Conservation (phyloP, 2,329 filamentous ascomycete genomes). For the Botrytis tulipae region DNA sequence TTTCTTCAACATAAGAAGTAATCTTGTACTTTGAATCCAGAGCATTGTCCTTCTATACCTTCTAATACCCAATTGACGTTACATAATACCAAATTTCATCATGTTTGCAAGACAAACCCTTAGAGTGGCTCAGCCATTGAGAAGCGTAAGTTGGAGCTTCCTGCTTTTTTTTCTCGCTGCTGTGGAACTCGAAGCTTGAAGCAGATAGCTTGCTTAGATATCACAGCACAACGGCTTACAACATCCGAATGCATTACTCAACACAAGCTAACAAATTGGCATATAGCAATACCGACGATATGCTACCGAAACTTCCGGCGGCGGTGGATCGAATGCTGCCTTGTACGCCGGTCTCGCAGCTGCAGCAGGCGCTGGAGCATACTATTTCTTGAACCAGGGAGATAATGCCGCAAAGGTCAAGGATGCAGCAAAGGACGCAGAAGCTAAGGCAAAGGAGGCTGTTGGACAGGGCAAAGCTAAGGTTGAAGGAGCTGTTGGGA, state of each 20-base stretch:
- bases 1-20: not conserved
- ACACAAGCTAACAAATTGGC: conserved; percentile 16
- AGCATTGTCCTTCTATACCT: not conserved
- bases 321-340: conserved; percentile 55
- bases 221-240: not conserved
- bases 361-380: conserved; percentile 54
- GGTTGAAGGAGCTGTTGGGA: conserved; percentile 40
- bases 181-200: not conserved
- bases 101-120: conserved; percentile 69
- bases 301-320: conserved; percentile 57
- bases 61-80: not conserved
- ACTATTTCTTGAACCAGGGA: conserved; percentile 49
- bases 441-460: conserved; percentile 51
- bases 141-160: conserved; percentile 52
- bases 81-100: conserved; percentile 25
- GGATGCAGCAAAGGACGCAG: conserved; percentile 55
- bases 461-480: conserved; percentile 31
- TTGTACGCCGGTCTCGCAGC: conserved; percentile 61
- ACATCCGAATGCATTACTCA: not conserved
- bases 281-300: conserved; percentile 66
- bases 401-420: conserved; percentile 53
- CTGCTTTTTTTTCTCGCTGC: not conserved
- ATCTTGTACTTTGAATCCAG: not conserved
- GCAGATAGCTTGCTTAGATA: not conserved
- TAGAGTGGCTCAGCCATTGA: conserved; percentile 63